These are phyloP conservation scores for Papiliotrema flavescens DNA, from an alignment of 1,284 basidiomycete species.

Conservation along the genomic window DNA sequence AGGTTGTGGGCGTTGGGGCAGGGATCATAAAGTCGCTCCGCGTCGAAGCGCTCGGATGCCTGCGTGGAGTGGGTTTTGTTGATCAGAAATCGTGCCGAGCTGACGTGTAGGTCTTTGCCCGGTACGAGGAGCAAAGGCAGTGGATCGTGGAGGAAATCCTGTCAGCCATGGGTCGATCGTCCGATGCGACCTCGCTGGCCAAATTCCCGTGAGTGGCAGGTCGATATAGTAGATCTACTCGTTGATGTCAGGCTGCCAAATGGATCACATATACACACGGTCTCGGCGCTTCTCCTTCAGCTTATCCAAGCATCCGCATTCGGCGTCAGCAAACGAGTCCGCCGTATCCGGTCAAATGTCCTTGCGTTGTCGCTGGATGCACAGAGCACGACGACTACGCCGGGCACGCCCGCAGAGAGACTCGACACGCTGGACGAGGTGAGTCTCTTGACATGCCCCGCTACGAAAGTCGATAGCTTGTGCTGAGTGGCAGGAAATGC, in stretches of 20 bases:
- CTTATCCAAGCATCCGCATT: slow-evolving; percentile 91
- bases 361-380: background rate
- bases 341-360: slow-evolving; percentile 48
- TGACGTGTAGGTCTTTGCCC: slow-evolving; percentile 70
- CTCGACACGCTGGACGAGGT: slow-evolving; percentile 6
- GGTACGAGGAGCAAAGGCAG: slow-evolving; percentile 78
- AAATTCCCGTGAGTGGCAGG: slow-evolving; percentile 67
- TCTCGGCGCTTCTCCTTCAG: slow-evolving; percentile 86
- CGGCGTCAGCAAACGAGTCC: slow-evolving; percentile 55
- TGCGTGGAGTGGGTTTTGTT: slow-evolving; percentile 66
- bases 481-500: slow-evolving; percentile 16
- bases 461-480: background rate
- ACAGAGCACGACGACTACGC: background rate
- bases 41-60: slow-evolving; percentile 73
- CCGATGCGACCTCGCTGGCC: slow-evolving; percentile 78
- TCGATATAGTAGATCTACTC: background rate
- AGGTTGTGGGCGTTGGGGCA: slow-evolving; percentile 63
- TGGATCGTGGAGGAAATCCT: slow-evolving; percentile 98
- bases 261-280: slow-evolving; percentile 75
- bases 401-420: background rate
- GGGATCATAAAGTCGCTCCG: slow-evolving; percentile 69
- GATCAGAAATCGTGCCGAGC: background rate
- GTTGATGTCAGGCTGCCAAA: slow-evolving; percentile 47
- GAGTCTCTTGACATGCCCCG: too few relatives aligned
- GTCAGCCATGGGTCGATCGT: slow-evolving; percentile 79